Base-by-base conservation (phyloP, 2,329 filamentous ascomycete genomes). In the Monilinia fructicola region DNA sequence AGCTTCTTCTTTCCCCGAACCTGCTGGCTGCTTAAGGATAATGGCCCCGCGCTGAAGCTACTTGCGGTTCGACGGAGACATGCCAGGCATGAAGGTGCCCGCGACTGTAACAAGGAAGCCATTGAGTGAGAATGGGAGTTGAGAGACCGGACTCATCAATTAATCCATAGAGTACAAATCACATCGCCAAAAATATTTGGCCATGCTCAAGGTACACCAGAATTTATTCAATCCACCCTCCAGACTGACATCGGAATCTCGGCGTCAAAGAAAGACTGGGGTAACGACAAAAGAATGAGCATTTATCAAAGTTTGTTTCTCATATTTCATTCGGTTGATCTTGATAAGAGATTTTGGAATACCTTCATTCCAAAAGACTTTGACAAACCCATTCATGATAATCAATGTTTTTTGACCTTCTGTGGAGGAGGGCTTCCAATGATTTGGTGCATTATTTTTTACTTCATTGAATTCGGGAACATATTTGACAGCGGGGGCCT, bases 1-100 rank as follows among this genome's bases (percentile, higher is more conserved):
- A 79, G 74, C 74, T 79, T 81, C 66, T 81, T 81, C 71, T 81
- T 79, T 67, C 75, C 78, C 65, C 81, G 78, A 63, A 78, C 66
- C 60, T 77, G 75, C 72, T 82, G 76, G 23, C 71, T 53, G 42
- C 68, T 59, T 52, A 71, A 68, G 52, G 70, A 66, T 23, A 66
- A 56, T 28, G 66, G 69, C 4, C 48, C 65, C 59, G 72, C 71
- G 26, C 61, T 68, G 26, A 73, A 69, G 67, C 68, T 70, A 26
- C 67, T 64, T 50, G 70, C 68, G 61, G 74, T 71, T 52, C 72
- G 71, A 54, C 74, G 73, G 50, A 75, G 64, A 54, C 73, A 75
- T 35, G 72, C 72, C 44, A 74, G 46, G 59, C 74, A 76, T 69
- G 74, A 72, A 0, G 74, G 74, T 53, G 66, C 68, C 68, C 69